A percentile compares a stretch with the other conserved stretches of the same genome.
Conservation (phyloP, 2,329 filamentous ascomycete species). For the Nothophoma quercina region DNA sequence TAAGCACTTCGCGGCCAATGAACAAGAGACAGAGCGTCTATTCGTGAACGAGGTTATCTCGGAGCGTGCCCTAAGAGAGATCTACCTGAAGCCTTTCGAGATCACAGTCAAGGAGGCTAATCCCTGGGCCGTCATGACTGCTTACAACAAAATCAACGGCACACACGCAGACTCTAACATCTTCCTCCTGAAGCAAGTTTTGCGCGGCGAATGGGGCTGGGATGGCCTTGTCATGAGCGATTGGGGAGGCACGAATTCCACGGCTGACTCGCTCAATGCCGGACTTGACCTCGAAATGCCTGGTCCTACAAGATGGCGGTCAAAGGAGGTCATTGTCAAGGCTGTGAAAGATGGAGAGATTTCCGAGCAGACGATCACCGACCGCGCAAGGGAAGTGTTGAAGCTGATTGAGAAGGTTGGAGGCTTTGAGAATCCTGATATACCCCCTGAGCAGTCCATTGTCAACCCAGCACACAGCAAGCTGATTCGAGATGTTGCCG, state of each 20-base stretch:
- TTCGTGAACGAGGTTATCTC: constrained; percentile 57
- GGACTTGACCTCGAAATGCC: constrained; percentile 51
- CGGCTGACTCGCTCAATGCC: constrained; percentile 45
- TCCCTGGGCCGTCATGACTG: constrained; percentile 74
- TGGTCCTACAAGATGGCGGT: constrained; percentile 69
- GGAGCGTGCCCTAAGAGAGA: constrained; percentile 66
- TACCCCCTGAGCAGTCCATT: constrained; percentile 66
- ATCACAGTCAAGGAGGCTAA: constrained; percentile 74
- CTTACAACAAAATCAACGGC: constrained; percentile 78
- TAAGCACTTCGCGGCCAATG: constrained; percentile 75
- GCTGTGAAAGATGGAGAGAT: constrained; percentile 58
- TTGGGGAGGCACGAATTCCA: constrained; percentile 59
- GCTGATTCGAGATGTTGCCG: constrained; percentile 69
- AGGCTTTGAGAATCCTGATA: constrained; percentile 66
- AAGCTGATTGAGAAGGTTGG: constrained; percentile 74
- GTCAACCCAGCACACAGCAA: constrained; percentile 67
- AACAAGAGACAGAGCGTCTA: constrained; percentile 75
- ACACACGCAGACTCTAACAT: constrained; percentile 71
- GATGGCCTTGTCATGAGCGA: constrained; percentile 72
- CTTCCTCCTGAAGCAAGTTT: constrained; percentile 69
- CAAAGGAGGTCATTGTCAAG: constrained; percentile 66
- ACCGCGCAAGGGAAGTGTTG: constrained; percentile 48
- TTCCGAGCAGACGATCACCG: constrained; percentile 45
- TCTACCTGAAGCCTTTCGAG: constrained; percentile 68
- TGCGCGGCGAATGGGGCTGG: constrained; percentile 77